Conservation (phyloP, 2,329 filamentous ascomycete genomes). For the Pseudogymnoascus sp. region DNA sequence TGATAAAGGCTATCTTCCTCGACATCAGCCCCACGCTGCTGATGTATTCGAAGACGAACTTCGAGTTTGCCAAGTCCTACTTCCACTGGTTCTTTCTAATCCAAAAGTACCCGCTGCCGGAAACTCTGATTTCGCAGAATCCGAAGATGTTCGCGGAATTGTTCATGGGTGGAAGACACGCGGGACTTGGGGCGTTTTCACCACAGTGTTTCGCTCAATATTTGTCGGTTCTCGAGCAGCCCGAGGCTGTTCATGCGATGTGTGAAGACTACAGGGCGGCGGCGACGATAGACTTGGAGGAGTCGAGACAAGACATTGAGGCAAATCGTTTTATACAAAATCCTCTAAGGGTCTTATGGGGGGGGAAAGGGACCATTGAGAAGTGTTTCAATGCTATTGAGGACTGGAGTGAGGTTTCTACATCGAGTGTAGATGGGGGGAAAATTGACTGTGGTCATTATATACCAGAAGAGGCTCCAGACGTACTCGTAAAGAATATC, state of each 20-base stretch:
- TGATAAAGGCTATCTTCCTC: constrained; percentile 34
- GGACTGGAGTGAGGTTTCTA: constrained; percentile 42
- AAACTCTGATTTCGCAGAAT: constrained; percentile 34
- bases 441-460: constrained; percentile 40
- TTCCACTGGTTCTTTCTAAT: constrained; percentile 54
- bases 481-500: constrained; percentile 35
- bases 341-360: constrained; percentile 43
- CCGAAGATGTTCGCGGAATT: constrained; percentile 34
- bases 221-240: constrained; percentile 25
- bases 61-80: constrained; percentile 39
- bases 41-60: constrained; percentile 39
- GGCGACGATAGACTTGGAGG: constrained; percentile 43
- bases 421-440: constrained; percentile 32
- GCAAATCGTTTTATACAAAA: constrained; percentile 35
- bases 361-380: constrained; percentile 39
- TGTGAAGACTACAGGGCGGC: constrained; percentile 49
- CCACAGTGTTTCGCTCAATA: constrained; percentile 31
- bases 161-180: constrained; percentile 26
- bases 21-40: constrained; percentile 47
- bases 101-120: constrained; percentile 42
- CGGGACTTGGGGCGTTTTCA: constrained; percentile 29
- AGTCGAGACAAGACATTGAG: constrained; percentile 37
- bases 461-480: constrained; percentile 42
- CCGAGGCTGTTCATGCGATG: constrained; percentile 36
- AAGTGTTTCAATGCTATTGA: constrained; percentile 38